Conservation (phyloP, 495 filamentous ascomycete genomes). For the Filosporella fistucella region DNA sequence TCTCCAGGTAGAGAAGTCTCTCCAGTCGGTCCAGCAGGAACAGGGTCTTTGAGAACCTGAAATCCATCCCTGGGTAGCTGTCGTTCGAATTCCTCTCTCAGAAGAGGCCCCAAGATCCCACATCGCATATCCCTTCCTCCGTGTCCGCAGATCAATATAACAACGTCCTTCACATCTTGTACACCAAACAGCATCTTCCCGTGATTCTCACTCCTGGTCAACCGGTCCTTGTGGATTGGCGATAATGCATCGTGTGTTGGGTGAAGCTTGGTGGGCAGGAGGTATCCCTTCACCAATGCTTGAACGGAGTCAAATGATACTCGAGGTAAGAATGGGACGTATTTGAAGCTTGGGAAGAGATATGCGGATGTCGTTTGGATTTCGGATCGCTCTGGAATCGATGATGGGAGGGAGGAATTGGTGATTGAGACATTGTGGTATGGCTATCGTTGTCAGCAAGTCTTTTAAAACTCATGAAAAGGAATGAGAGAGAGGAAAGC, state of each 20-base stretch:
- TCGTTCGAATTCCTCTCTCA: slow-evolving; percentile 62
- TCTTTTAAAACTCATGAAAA: slow-evolving; percentile 4
- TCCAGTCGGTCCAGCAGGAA: slow-evolving; percentile 17
- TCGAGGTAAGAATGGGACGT: slow-evolving; percentile 63
- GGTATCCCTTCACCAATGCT: slow-evolving; percentile 50
- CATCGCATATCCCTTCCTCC: slow-evolving; percentile 74
- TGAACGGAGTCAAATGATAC: slow-evolving; percentile 42
- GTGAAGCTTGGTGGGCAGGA: slow-evolving; percentile 56
- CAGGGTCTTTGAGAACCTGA: slow-evolving; percentile 32
- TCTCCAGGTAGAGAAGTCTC: slow-evolving; percentile 12
- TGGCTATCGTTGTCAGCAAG: slow-evolving; percentile 47
- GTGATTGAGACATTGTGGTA: slow-evolving; percentile 71
- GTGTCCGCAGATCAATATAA: slow-evolving; percentile 84
- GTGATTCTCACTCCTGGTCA: slow-evolving; percentile 37
- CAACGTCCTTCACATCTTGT: slow-evolving; percentile 57
- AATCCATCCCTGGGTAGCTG: slow-evolving; percentile 35
- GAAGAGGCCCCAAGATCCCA: slow-evolving; percentile 69
- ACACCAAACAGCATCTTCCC: slow-evolving; percentile 37
- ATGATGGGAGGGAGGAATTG: slow-evolving; percentile 62
- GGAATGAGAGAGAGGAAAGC: slow-evolving; percentile 4
- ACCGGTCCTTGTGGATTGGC: slow-evolving; percentile 40
- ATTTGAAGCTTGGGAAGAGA: slow-evolving; percentile 75
- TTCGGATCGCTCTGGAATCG: slow-evolving; percentile 32
- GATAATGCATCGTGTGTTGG: slow-evolving; percentile 49
- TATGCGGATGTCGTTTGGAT: slow-evolving; percentile 56